Conservation (phyloP, 2,329 filamentous ascomycete species). For the Xylaria sp. region DNA sequence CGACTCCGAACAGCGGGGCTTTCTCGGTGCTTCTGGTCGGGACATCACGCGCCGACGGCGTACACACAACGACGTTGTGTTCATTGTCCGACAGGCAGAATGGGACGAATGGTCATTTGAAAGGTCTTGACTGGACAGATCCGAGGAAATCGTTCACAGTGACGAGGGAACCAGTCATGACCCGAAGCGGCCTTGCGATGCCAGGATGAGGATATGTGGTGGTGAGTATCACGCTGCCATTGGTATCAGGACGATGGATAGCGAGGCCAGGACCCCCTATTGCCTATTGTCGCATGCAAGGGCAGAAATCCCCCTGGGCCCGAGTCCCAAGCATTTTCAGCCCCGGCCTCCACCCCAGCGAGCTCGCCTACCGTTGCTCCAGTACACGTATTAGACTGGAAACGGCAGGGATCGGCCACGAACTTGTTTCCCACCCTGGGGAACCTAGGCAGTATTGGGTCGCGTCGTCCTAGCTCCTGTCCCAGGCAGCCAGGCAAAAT, state of each 20-base stretch:
- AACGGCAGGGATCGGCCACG: neutral
- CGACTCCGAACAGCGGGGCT: neutral
- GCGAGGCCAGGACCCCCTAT: neutral
- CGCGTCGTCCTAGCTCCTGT: neutral
- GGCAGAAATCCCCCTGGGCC: too few relatives aligned
- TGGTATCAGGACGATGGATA: neutral
- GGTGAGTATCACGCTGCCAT: too few relatives aligned
- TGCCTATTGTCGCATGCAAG: neutral
- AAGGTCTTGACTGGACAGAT: neutral
- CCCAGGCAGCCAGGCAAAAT: neutral
- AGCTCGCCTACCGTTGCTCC: neutral
- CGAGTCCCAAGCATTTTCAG: too few relatives aligned
- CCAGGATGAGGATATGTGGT: neutral
- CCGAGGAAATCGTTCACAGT: neutral
- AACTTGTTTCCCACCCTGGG: neutral
- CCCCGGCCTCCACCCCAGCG: too few relatives aligned
- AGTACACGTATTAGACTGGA: neutral
- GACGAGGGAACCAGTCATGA: neutral
- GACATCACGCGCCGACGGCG: neutral
- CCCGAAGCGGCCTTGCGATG: neutral
- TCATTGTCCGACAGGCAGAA: too few relatives aligned
- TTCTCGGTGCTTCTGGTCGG: neutral
- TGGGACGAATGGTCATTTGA: too few relatives aligned
- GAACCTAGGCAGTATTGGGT: neutral
- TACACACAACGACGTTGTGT: neutral